These are phyloP conservation scores for Lentinula sp. DNA, from an alignment of 768 basidiomycete genomes.

Conservation along the genomic window DNA sequence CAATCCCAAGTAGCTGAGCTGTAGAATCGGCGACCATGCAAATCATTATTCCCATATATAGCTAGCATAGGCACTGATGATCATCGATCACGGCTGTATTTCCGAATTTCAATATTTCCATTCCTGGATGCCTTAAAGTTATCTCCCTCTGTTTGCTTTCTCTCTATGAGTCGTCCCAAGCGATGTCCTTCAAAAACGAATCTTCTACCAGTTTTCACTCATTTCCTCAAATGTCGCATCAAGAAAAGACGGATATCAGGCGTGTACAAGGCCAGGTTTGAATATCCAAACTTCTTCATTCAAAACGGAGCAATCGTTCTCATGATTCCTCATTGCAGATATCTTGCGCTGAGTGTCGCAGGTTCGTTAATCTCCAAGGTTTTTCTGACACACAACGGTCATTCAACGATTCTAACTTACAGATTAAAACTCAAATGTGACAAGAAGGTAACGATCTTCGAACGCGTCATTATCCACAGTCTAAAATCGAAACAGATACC, in stretches of 20 bases:
- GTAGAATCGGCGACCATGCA: too few relatives aligned
- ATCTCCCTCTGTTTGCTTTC: background rate
- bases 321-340: background rate
- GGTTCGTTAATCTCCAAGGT: constrained; percentile 15
- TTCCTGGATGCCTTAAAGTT: too few relatives aligned
- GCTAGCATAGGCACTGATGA: too few relatives aligned
- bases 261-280: background rate
- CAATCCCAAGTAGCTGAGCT: too few relatives aligned
- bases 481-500: constrained; percentile 22
- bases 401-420: background rate
- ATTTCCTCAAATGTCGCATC: background rate
- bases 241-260: background rate
- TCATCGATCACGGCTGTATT: too few relatives aligned
- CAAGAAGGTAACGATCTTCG: constrained; percentile 23
- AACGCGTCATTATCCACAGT: background rate
- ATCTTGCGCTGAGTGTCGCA: constrained; percentile 29
- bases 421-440: constrained; percentile 40
- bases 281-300: background rate
- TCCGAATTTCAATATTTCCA: too few relatives aligned
- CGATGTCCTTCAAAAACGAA: background rate
- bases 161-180: background rate
- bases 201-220: background rate
- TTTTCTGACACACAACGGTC: background rate
- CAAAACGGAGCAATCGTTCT: background rate
- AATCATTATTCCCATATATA: too few relatives aligned